Conservation (phyloP, 148 eudicot species). For the Gaultheria prostrata region DNA sequence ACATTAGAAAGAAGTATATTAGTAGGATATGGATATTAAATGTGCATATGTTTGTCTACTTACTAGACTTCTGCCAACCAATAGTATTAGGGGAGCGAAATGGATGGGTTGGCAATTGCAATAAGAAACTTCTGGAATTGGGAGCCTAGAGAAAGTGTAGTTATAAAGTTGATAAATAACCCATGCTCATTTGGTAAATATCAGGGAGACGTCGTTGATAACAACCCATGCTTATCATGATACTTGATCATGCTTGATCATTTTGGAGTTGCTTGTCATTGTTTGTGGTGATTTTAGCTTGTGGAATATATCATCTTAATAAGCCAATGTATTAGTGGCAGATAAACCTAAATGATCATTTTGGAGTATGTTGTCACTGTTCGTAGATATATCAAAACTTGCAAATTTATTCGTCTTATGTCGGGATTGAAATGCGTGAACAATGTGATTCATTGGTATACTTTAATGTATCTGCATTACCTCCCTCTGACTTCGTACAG, state of each 20-base stretch:
- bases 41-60: too few relatives aligned
- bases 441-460: neutral
- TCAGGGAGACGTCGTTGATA: neutral
- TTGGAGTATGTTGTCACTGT: neutral
- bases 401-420: neutral
- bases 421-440: neutral
- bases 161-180: neutral
- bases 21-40: too few relatives aligned
- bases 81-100: neutral
- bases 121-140: neutral
- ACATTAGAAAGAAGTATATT: too few relatives aligned
- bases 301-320: neutral
- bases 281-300: neutral
- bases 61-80: too few relatives aligned
- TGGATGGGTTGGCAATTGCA: neutral
- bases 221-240: neutral
- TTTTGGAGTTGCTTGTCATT: conserved; percentile 2
- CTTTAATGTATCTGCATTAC: neutral
- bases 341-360: neutral
- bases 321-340: neutral
- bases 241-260: neutral
- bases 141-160: neutral
- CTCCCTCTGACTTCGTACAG: neutral
- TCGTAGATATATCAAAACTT: neutral
- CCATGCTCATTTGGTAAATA: neutral